phyloP scores from a whole-genome alignment of 768 basidiomycete genomes.

The Mycena rebaudengoi region DNA sequence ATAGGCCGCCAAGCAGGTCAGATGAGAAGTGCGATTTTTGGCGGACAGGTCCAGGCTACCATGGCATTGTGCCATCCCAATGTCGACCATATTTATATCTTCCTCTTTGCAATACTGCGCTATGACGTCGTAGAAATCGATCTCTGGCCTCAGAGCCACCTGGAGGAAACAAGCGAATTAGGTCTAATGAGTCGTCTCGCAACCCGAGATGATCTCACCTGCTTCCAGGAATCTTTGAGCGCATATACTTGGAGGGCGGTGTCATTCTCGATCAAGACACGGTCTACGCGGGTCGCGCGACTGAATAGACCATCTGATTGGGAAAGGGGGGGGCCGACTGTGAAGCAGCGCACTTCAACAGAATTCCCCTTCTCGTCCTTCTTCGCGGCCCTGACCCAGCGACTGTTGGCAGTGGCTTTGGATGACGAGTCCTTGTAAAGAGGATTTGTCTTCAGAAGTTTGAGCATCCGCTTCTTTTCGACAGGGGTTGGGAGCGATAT shows the following conservation, averaged over 20 bases:
- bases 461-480: background rate
- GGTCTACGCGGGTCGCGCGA: conserved; percentile 10
- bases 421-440: background rate
- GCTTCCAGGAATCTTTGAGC: too few species aligned
- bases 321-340: background rate
- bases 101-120: background rate
- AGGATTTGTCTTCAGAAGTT: background rate
- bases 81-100: background rate
- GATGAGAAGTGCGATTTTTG: background rate
- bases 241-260: background rate
- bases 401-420: background rate
- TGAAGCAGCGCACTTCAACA: conserved; percentile 3
- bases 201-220: too few species aligned
- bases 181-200: too few species aligned
- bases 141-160: too few species aligned
- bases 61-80: conserved; percentile 12
- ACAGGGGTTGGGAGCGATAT: background rate
- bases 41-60: conserved; percentile 15
- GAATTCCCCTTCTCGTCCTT: background rate
- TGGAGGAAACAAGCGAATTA: too few species aligned
- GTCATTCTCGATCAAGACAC: conserved; percentile 11
- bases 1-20: background rate
- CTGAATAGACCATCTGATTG: conserved; percentile 4
- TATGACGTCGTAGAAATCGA: conserved; percentile 20
- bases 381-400: background rate